phyloP scores from a whole-genome alignment of 2,329 filamentous ascomycete species.

The Pseudocercospora vitis region DNA sequence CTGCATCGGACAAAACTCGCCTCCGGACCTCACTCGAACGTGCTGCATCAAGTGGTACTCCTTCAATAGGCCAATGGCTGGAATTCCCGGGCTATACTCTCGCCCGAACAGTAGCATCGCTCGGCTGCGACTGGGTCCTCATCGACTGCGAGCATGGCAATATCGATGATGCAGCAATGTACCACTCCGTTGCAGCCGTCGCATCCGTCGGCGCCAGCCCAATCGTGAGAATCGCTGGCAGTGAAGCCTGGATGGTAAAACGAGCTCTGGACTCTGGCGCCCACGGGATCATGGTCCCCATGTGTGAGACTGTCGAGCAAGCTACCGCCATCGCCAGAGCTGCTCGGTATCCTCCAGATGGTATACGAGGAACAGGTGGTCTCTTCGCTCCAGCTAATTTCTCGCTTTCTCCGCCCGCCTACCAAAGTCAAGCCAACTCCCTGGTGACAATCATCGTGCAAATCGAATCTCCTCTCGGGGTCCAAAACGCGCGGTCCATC shows the following conservation, averaged over 20 bases:
- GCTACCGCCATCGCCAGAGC: background rate
- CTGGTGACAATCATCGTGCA: conserved; percentile 51
- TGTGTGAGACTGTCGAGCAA: conserved; percentile 19
- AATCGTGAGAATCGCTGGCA: conserved; percentile 53
- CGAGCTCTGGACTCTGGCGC: conserved; percentile 60
- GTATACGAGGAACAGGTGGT: conserved; percentile 54
- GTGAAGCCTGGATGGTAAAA: conserved; percentile 63
- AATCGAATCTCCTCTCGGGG: conserved; percentile 45
- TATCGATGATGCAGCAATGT: conserved; percentile 56
- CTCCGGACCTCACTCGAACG: conserved; percentile 19
- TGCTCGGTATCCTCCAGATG: conserved; percentile 23
- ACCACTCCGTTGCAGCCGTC: conserved; percentile 55
- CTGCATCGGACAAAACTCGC: conserved; percentile 14
- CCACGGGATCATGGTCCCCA: conserved; percentile 58
- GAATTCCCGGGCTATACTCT: conserved; percentile 25
- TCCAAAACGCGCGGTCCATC: conserved; percentile 47
- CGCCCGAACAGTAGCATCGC: conserved; percentile 19
- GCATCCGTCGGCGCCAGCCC: conserved; percentile 45
- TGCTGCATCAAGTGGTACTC: conserved; percentile 11
- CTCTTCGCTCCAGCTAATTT: conserved; percentile 45
- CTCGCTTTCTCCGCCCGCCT: conserved; percentile 4
- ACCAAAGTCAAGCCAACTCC: conserved; percentile 45
- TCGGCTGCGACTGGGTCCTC: conserved; percentile 26
- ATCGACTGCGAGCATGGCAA: conserved; percentile 59
- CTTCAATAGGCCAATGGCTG: conserved; percentile 22